These are phyloP conservation scores for Phtheirospermum japonicum DNA, from an alignment of 257 asterid species.

Conservation along the genomic window DNA sequence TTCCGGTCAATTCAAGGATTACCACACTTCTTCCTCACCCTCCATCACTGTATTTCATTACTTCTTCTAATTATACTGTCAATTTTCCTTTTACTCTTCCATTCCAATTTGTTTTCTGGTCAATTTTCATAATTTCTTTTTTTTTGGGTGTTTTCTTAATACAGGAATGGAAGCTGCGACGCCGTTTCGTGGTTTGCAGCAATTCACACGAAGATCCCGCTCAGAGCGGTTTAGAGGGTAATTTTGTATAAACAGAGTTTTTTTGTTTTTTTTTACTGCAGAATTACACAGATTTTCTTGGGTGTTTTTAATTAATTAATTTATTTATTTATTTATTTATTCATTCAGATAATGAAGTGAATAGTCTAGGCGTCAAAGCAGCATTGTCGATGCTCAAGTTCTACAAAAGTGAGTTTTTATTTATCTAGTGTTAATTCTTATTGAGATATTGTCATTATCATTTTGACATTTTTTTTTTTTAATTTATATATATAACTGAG, in stretches of 20 bases:
- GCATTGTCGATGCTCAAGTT: constrained; percentile 71
- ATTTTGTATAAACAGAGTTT: neutral
- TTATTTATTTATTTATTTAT: constrained; percentile 2
- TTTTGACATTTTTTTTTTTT: neutral
- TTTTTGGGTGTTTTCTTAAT: neutral
- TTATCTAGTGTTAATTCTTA: too few species aligned
- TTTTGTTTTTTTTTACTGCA: neutral
- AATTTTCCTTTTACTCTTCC: neutral
- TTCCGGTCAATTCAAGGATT: constrained; percentile 20
- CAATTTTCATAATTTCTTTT: neutral
- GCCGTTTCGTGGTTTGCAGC: constrained; percentile 30
- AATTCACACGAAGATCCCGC: constrained; percentile 40
- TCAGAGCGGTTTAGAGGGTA: constrained; percentile 37
- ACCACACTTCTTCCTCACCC: constrained; percentile 15
- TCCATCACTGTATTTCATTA: constrained; percentile 24
- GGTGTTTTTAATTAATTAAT: neutral
- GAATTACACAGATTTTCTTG: constrained; percentile 8
- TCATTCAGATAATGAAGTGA: constrained; percentile 57
- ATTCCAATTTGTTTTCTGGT: neutral
- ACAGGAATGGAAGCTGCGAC: constrained; percentile 34
- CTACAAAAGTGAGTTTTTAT: constrained; percentile 65
- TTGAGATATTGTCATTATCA: too few species aligned
- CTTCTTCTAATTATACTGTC: neutral
- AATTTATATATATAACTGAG: neutral
- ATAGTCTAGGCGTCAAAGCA: constrained; percentile 65